phyloP scores from a whole-genome alignment of 2,329 filamentous ascomycete species.

The Cercospora nicotianae region DNA sequence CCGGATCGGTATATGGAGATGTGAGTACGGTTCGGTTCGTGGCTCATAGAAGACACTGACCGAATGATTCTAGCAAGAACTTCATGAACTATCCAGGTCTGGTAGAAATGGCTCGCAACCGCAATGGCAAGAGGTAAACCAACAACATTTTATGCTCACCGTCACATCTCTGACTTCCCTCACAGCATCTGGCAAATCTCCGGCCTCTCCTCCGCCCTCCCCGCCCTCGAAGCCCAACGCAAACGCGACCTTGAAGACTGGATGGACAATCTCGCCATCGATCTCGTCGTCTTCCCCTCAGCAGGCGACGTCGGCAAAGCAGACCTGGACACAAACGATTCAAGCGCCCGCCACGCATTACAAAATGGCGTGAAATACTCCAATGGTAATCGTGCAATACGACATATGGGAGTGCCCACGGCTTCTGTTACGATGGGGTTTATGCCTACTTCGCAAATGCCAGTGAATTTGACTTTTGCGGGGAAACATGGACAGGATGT shows the following conservation, averaged over 20 bases:
- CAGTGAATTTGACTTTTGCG: slow-evolving; percentile 55
- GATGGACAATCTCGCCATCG: slow-evolving; percentile 47
- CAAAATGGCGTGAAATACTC: slow-evolving; percentile 56
- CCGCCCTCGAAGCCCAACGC: slow-evolving; percentile 51
- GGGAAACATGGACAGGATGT: slow-evolving; percentile 51
- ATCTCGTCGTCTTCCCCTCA: slow-evolving; percentile 53
- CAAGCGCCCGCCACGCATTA: slow-evolving; percentile 43
- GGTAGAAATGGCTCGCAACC: slow-evolving; percentile 34
- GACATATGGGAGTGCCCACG: slow-evolving; percentile 57
- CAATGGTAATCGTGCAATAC: slow-evolving; percentile 55
- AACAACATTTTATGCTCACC: too few species aligned
- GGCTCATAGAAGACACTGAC: background rate
- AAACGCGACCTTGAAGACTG: slow-evolving; percentile 54
- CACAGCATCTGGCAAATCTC: slow-evolving; percentile 45
- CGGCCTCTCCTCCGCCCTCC: slow-evolving; percentile 46
- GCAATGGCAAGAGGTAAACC: slow-evolving; percentile 28
- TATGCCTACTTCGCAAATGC: slow-evolving; percentile 51
- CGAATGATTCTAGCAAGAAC: slow-evolving; percentile 33
- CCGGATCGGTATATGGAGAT: slow-evolving; percentile 43
- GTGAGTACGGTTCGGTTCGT: background rate
- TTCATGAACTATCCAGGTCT: slow-evolving; percentile 43
- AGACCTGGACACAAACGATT: slow-evolving; percentile 46
- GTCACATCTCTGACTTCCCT: too few species aligned
- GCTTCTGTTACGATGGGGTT: slow-evolving; percentile 57
- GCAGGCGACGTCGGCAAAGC: slow-evolving; percentile 54